Percentiles rank a stretch among this genome's conserved stretches.
These are phyloP conservation scores for Solanum pinnatisectum DNA, from an alignment of 257 asterid species.

Conservation along the genomic window DNA sequence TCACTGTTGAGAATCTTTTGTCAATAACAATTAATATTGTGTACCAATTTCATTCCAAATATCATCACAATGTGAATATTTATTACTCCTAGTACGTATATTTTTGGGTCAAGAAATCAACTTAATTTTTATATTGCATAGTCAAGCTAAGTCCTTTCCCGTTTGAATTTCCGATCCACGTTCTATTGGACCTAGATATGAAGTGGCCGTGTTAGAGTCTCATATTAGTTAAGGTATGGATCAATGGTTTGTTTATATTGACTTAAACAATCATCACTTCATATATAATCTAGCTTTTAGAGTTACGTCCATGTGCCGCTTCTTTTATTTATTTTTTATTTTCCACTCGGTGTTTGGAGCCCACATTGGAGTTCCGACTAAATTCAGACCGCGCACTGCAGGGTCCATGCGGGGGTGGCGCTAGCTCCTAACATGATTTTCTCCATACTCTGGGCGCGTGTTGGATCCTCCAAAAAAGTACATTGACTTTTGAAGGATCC, in stretches of 20 bases:
- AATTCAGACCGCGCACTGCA: no score
- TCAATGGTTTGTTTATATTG: background rate
- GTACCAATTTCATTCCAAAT: background rate
- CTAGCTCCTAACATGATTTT: no score
- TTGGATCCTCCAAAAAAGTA: background rate
- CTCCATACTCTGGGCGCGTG: rapidly evolving
- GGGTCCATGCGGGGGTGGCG: no score
- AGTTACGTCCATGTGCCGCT: background rate
- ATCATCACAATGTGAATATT: background rate
- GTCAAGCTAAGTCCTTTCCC: background rate
- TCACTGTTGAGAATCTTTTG: conserved; percentile 30
- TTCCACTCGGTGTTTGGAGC: no score
- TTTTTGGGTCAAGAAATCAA: background rate
- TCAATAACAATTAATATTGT: background rate
- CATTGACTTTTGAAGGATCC: background rate
- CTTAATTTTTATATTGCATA: background rate
- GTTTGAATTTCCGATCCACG: no score
- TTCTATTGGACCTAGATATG: background rate
- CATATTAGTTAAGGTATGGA: background rate
- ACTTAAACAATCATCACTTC: background rate
- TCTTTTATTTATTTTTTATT: no score
- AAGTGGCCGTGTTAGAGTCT: background rate
- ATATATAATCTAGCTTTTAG: no score
- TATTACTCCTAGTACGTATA: background rate
- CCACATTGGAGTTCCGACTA: no score